phyloP scores from a whole-genome alignment of 805 yeast genomes.

The Candida rishiriensis region DNA sequence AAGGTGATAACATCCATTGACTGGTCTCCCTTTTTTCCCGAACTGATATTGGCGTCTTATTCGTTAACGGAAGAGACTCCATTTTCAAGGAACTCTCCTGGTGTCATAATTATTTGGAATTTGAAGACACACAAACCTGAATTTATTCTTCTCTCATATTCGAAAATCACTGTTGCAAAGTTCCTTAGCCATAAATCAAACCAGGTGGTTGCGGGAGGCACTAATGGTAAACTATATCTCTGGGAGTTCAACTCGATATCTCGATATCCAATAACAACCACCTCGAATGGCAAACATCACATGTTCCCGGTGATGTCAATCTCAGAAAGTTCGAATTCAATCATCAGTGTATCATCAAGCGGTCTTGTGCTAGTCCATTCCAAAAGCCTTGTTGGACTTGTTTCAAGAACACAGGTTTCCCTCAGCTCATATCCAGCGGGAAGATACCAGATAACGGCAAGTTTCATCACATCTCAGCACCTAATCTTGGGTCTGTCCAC shows the following conservation, averaged over 20 bases:
- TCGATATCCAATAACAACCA: constrained; percentile 21
- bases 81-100: constrained; percentile 2
- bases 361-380: constrained; percentile 21
- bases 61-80: neutral
- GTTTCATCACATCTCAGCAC: constrained; percentile 16
- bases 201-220: constrained; percentile 44
- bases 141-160: constrained; percentile 36
- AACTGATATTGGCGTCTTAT: constrained; percentile 25
- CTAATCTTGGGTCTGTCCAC: constrained; percentile 21
- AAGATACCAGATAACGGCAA: constrained; percentile 13
- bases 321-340: constrained; percentile 22
- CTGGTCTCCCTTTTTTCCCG: constrained; percentile 27
- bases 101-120: constrained; percentile 28
- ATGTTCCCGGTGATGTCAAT: constrained; percentile 18
- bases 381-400: constrained; percentile 16
- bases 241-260: constrained; percentile 41
- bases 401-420: constrained; percentile 7
- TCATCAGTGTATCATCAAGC: constrained; percentile 19
- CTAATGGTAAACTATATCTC: constrained; percentile 45
- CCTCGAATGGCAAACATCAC: constrained; percentile 2
- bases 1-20: constrained; percentile 25
- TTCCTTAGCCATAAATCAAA: constrained; percentile 37
- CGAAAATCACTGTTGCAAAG: constrained; percentile 35
- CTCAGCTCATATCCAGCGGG: constrained; percentile 1
- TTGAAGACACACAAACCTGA: constrained; percentile 25